These are phyloP conservation scores for Coccomyxa subellipsoidea DNA, from an alignment of 163 green algal genomes.

Conservation along the genomic window DNA sequence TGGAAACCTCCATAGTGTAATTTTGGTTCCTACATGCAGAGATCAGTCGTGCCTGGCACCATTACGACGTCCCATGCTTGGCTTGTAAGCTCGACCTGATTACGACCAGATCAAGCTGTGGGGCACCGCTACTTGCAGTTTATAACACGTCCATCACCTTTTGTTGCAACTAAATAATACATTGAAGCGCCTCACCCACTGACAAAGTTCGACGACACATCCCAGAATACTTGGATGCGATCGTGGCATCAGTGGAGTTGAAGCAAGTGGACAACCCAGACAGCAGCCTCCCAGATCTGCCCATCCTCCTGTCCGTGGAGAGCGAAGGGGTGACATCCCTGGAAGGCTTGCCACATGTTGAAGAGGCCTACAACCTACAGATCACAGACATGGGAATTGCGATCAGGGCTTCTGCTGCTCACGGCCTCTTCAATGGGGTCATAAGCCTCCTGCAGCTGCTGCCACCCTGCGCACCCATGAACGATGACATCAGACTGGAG, in stretches of 20 bases:
- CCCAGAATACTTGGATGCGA: not conserved
- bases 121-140: no score
- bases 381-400: conserved; percentile 22
- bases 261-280: not conserved
- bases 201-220: no score
- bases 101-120: no score
- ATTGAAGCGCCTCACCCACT: no score
- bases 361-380: conserved; percentile 44
- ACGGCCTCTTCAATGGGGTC: conserved; percentile 59
- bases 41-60: no score
- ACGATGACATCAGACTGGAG: not conserved
- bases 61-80: no score
- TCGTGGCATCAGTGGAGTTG: not conserved
- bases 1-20: no score
- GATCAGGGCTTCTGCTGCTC: conserved; percentile 24
- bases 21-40: no score
- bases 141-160: no score
- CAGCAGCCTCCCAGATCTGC: not conserved
- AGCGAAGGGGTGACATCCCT: not conserved
- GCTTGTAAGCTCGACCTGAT: no score
- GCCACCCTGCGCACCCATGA: conserved; percentile 13
- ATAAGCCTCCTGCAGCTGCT: conserved; percentile 57
- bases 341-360: conserved; percentile 10
- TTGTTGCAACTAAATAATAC: no score
- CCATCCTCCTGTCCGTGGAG: conserved; percentile 3